phyloP scores from a whole-genome alignment of 768 basidiomycete genomes.

The Boletus coccyginus region DNA sequence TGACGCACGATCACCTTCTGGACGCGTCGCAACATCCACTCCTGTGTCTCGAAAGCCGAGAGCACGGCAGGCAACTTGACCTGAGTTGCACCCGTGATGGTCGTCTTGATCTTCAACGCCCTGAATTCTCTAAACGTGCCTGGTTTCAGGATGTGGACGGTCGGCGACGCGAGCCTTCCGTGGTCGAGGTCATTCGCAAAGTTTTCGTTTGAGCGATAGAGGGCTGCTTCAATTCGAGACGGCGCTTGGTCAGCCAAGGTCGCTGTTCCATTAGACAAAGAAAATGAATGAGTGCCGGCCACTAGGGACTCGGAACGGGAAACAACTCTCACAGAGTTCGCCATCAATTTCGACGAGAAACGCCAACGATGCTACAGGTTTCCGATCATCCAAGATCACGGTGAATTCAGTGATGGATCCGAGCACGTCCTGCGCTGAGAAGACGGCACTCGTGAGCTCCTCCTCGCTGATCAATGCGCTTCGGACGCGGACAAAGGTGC shows the following conservation, averaged over 20 bases:
- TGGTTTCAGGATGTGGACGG: slow-evolving; percentile 10
- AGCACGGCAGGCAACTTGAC: slow-evolving; percentile 21
- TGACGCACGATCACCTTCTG: not conserved
- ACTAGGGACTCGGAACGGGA: too few species aligned
- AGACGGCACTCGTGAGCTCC: slow-evolving; percentile 11
- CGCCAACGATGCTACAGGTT: not conserved
- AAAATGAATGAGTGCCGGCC: not conserved
- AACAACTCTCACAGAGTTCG: not conserved
- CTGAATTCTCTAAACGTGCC: slow-evolving; percentile 22
- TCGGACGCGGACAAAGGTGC: slow-evolving; percentile 4
- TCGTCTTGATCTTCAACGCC: slow-evolving; percentile 1
- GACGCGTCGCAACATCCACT: slow-evolving; percentile 15
- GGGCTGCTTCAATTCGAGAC: slow-evolving; percentile 1
- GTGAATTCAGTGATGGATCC: slow-evolving; percentile 16
- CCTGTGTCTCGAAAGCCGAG: slow-evolving; percentile 9
- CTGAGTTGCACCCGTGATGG: slow-evolving; percentile 12
- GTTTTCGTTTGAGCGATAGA: slow-evolving; percentile 3
- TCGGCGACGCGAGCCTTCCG: slow-evolving; percentile 6
- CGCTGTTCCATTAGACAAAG: not conserved
- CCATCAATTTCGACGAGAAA: slow-evolving; percentile 16
- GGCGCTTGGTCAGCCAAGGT: slow-evolving; percentile 1
- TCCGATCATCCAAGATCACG: slow-evolving; percentile 15
- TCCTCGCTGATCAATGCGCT: slow-evolving; percentile 8
- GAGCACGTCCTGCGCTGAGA: slow-evolving; percentile 9
- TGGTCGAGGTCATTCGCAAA: not conserved